Percentiles rank a stretch among this genome's conserved stretches.
Conservation (phyloP, 768 basidiomycete genomes). For the Porphyrellus cyaneotinctus region DNA sequence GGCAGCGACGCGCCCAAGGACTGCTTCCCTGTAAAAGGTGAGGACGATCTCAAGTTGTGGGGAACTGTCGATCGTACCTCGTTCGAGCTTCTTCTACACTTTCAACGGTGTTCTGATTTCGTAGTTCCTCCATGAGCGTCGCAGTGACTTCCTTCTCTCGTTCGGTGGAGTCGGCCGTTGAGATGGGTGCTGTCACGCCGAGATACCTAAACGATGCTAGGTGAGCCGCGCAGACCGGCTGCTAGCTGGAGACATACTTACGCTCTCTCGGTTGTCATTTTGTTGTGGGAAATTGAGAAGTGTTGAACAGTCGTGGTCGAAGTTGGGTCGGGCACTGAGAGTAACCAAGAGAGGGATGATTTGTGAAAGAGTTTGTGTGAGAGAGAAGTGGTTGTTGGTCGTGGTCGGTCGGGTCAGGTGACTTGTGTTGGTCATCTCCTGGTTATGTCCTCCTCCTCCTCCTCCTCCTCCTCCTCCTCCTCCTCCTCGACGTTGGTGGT, state of each 20-base stretch:
- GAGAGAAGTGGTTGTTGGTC: no score
- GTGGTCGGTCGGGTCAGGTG: no score
- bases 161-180: slow-evolving; percentile 65
- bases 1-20: slow-evolving; percentile 83
- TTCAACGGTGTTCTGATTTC: slow-evolving; percentile 84
- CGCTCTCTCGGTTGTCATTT: slow-evolving; percentile 44
- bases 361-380: no score
- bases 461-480: no score
- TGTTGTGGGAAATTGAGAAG: slow-evolving; percentile 8
- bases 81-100: slow-evolving; percentile 81
- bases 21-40: slow-evolving; percentile 68
- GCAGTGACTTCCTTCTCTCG: slow-evolving; percentile 79
- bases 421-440: no score
- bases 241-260: slow-evolving; percentile 20
- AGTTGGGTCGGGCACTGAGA: slow-evolving; percentile 14
- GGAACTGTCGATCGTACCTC: slow-evolving; percentile 51
- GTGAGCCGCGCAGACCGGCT: slow-evolving; percentile 9
- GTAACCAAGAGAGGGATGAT: no score
- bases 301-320: slow-evolving; percentile 12
- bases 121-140: slow-evolving; percentile 88
- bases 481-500: neutral
- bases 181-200: slow-evolving; percentile 85
- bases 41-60: slow-evolving; percentile 17
- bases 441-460: no score
- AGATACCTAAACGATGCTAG: slow-evolving; percentile 47